Evolutionary conservation across 306 rosid species (phyloP).

Genomic region (Corylus heterophylla): DNA sequence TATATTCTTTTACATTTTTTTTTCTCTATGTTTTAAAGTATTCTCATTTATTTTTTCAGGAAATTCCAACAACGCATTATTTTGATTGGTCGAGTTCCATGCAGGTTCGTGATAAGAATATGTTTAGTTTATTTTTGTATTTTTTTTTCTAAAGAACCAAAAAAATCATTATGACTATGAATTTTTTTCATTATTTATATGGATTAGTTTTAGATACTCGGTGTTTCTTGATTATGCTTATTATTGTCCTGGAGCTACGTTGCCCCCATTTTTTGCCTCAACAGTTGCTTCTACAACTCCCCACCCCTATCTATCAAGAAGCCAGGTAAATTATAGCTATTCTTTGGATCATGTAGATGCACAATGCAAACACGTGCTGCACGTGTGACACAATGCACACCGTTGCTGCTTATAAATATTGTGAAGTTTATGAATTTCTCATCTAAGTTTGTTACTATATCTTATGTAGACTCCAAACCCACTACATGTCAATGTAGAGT

Average conservation of each 20-base stretch:
- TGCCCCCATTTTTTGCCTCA: slow-evolving; percentile 55
- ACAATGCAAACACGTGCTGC: background rate
- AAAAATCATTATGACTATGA: too few species aligned
- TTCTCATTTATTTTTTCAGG: background rate
- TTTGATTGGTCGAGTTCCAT: background rate
- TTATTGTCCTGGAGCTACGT: slow-evolving; percentile 48
- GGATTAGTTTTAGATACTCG: background rate
- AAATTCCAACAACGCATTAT: too few species aligned
- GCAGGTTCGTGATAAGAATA: slow-evolving; percentile 56
- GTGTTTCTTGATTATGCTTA: slow-evolving; percentile 63
- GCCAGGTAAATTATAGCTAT: slow-evolving; percentile 50
- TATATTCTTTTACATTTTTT: slow-evolving; percentile 1
- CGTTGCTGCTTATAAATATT: background rate
- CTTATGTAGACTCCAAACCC: slow-evolving; percentile 30
- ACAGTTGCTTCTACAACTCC: slow-evolving; percentile 79
- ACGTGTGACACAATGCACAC: background rate
- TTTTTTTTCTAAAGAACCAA: too few species aligned
- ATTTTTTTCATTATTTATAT: slow-evolving; percentile 14
- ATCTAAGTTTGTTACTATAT: slow-evolving; percentile 13
- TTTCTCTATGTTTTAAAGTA: background rate
- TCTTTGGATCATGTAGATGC: slow-evolving; percentile 5
- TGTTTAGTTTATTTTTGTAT: background rate
- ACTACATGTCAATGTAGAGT: too few species aligned
- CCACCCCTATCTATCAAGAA: slow-evolving; percentile 90
- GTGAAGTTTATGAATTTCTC: slow-evolving; percentile 17